Evolutionary conservation across 2,329 filamentous ascomycete genomes (phyloP).

Genomic region (Pezicula carpinea): DNA sequence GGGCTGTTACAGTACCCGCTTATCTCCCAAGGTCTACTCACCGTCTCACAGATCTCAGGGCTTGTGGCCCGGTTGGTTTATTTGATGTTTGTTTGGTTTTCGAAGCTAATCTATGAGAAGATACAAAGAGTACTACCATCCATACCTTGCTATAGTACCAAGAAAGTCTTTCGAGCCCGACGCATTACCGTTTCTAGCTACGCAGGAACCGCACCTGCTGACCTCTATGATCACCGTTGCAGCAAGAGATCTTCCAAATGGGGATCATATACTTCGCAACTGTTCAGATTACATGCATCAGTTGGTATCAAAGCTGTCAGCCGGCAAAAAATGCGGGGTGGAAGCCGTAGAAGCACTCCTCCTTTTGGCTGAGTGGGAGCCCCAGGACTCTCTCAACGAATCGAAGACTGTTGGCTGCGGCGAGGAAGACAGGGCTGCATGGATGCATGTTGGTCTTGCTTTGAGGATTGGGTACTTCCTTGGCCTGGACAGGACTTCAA

Average conservation of each 20-base stretch:
- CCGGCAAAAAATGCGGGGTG: slow-evolving; percentile 60
- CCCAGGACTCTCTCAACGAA: slow-evolving; percentile 17
- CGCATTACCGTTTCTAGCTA: slow-evolving; percentile 49
- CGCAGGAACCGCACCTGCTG: slow-evolving; percentile 58
- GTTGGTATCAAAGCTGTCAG: slow-evolving; percentile 60
- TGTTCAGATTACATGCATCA: slow-evolving; percentile 66
- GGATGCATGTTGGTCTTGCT: slow-evolving; percentile 70
- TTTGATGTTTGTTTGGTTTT: slow-evolving; percentile 35
- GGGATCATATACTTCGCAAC: slow-evolving; percentile 55
- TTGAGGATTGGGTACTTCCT: slow-evolving; percentile 66
- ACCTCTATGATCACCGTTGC: slow-evolving; percentile 66
- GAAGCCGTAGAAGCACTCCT: slow-evolving; percentile 66
- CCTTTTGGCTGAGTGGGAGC: slow-evolving; percentile 63
- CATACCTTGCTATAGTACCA: slow-evolving; percentile 63
- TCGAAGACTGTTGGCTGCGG: slow-evolving; percentile 60
- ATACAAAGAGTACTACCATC: slow-evolving; percentile 62
- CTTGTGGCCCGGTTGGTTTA: slow-evolving; percentile 7
- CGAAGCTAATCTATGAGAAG: slow-evolving; percentile 43
- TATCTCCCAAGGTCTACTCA: slow-evolving; percentile 10
- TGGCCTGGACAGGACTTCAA: slow-evolving; percentile 63
- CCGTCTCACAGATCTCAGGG: slow-evolving; percentile 6
- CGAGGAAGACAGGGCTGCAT: slow-evolving; percentile 68
- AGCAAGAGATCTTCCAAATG: slow-evolving; percentile 62
- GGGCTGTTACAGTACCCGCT: slow-evolving; percentile 11
- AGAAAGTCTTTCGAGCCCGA: slow-evolving; percentile 52